Evolutionary conservation across 176 grass and related monocot species (phyloP).

Genomic region (Musa acuminata): DNA sequence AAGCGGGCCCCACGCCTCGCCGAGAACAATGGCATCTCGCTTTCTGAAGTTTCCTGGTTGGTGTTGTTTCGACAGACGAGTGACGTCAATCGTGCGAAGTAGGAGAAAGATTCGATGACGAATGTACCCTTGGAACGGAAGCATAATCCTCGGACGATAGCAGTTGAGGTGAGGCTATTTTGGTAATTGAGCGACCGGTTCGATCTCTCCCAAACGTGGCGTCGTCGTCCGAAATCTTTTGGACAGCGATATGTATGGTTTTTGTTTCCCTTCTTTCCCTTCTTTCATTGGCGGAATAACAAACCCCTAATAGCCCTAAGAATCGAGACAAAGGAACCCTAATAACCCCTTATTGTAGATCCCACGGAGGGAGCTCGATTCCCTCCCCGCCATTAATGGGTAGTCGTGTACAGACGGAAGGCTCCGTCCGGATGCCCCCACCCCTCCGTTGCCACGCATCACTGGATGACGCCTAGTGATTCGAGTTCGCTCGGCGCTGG

Average conservation of each 20-base stretch:
- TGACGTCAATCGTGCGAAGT: too few species aligned
- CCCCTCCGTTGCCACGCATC: not conserved
- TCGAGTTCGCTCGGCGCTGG: not conserved
- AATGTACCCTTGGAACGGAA: not conserved
- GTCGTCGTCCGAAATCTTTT: slow-evolving; percentile 13
- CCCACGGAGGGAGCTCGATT: slow-evolving; percentile 2
- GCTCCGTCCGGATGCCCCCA: not conserved
- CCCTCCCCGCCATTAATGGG: not conserved
- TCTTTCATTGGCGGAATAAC: not conserved
- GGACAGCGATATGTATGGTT: not conserved
- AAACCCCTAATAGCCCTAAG: not conserved
- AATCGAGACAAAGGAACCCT: not conserved
- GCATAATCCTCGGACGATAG: not conserved
- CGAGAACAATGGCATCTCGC: too few species aligned
- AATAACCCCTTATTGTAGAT: not conserved
- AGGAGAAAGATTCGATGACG: not conserved
- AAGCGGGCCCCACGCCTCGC: too few species aligned
- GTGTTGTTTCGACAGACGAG: too few species aligned
- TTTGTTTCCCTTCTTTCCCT: not conserved
- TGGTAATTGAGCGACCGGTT: not conserved
- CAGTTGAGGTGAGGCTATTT: not conserved
- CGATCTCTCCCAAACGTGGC: not conserved
- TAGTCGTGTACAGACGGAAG: not conserved
- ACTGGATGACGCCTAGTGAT: not conserved
- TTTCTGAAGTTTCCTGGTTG: too few species aligned